Evolutionary conservation across 148 eudicot genomes (phyloP).

Genomic region (Gaultheria prostrata): DNA sequence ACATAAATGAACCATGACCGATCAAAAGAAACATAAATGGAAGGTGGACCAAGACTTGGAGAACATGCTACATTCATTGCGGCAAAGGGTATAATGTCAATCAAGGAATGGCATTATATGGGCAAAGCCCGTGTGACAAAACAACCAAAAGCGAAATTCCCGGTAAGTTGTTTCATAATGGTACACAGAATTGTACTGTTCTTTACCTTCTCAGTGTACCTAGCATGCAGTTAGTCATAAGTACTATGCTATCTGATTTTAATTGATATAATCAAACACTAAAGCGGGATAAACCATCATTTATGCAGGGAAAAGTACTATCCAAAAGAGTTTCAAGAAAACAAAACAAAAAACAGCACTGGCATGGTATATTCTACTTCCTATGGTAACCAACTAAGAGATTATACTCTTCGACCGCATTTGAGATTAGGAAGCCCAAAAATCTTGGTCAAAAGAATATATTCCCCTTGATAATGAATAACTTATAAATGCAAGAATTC

Average conservation of each 20-base stretch:
- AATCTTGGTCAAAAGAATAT: background rate
- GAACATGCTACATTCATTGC: background rate
- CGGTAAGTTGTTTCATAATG: conserved; percentile 4
- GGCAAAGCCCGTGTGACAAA: background rate
- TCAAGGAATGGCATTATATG: background rate
- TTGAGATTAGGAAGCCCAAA: conserved; percentile 7
- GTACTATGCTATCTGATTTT: background rate
- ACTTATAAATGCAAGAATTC: background rate
- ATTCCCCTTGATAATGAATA: background rate
- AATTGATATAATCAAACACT: background rate
- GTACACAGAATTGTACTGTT: background rate
- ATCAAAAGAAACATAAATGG: background rate
- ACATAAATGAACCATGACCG: too few relatives aligned
- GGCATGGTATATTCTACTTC: background rate
- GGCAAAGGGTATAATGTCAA: background rate
- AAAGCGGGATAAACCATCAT: background rate
- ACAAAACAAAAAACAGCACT: background rate
- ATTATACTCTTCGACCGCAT: background rate
- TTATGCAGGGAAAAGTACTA: background rate
- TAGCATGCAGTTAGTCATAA: background rate
- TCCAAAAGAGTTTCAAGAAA: background rate
- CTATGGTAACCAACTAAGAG: conserved; percentile 2
- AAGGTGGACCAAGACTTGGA: background rate
- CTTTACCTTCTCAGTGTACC: background rate
- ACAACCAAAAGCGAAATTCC: background rate